Evolutionary conservation across 208 protist species (phyloP), one percentile per base, ranked within the genome.

Genomic region (Tetramitus jugosus): DNA sequence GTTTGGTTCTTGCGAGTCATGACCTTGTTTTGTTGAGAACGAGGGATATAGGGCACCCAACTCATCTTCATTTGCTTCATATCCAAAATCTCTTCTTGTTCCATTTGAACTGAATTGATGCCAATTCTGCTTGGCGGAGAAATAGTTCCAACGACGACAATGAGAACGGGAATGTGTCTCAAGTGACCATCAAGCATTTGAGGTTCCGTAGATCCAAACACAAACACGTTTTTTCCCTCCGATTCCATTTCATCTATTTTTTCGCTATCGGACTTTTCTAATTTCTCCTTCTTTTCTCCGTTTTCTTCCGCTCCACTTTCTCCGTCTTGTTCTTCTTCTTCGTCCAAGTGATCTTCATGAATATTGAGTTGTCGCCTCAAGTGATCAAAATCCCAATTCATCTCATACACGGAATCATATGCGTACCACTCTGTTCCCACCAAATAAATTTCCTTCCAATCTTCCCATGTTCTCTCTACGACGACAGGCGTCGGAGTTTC

Each of bases 31-130:
- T 56, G 14, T n/a, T n/a, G n/a, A n/a, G n/a, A n/a, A n/a, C n/a
- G n/a, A n/a, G n/a, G n/a, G n/a, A n/a, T n/a, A 20, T 26, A 56
- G 20, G 49, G 80, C 29, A 77, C 43, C 76, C 76, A 83, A 65
- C 69, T 60, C 80, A 83, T 83, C 65, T 83, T 83, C 20, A 83
- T 56, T 42, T 79, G 42, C 23, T 77, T 80, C 80, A 83, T 83
- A 46, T 71, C 77, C 6, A 83, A 42, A 43, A 80, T 81, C 45
- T 83, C 76, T 39, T 83, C 80, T 37, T 80, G 60, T 1, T 52
- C 40, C 76, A 78, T 83, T 67, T 83, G 80, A 37, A 83, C 80
- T 0, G 76, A 80, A 37, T 77, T 83, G 42, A 83, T 45, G 31
- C 80, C 76, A 26, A 83, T 39, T 40, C 46, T 52, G 14, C 45